Evolutionary conservation across 306 rosid species (phyloP).

Genomic region (Begonia fuchsioides): DNA sequence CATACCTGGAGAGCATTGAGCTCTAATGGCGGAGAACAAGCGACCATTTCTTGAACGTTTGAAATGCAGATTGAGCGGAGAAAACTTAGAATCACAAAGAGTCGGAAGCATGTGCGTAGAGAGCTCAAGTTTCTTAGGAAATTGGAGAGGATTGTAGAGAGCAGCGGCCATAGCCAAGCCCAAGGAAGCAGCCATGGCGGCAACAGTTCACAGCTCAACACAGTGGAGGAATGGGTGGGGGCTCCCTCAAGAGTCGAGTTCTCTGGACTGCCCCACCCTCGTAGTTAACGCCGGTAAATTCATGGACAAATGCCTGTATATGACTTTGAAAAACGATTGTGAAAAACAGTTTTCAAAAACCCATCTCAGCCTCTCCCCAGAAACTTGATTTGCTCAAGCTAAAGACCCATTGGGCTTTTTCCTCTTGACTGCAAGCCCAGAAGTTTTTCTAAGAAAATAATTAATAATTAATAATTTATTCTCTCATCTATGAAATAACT

Average conservation of each 20-base stretch:
- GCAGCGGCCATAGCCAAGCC: slow-evolving; percentile 14
- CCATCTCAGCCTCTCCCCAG: too few species aligned
- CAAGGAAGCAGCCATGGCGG: slow-evolving; percentile 30
- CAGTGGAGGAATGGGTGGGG: neutral
- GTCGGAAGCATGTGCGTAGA: slow-evolving; percentile 9
- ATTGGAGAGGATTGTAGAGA: slow-evolving; percentile 7
- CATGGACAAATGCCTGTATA: too few species aligned
- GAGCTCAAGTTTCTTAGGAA: slow-evolving; percentile 20
- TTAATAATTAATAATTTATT: too few species aligned
- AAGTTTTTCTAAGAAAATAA: too few species aligned
- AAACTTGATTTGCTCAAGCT: too few species aligned
- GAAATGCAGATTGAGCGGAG: slow-evolving; percentile 20
- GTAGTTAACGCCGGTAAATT: neutral
- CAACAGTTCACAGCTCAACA: neutral
- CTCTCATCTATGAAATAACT: too few species aligned
- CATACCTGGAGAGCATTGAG: slow-evolving; percentile 39
- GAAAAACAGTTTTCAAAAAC: too few species aligned
- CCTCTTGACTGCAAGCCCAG: too few species aligned
- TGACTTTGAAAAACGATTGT: too few species aligned
- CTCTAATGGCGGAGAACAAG: slow-evolving; percentile 39
- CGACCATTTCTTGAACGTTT: slow-evolving; percentile 21
- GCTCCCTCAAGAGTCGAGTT: too few species aligned
- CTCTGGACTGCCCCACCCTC: neutral
- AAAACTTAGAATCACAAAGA: slow-evolving; percentile 9
- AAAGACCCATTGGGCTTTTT: too few species aligned